These are phyloP conservation scores for Tylopilus intermedius DNA, from an alignment of 768 basidiomycete genomes.

Conservation along the genomic window DNA sequence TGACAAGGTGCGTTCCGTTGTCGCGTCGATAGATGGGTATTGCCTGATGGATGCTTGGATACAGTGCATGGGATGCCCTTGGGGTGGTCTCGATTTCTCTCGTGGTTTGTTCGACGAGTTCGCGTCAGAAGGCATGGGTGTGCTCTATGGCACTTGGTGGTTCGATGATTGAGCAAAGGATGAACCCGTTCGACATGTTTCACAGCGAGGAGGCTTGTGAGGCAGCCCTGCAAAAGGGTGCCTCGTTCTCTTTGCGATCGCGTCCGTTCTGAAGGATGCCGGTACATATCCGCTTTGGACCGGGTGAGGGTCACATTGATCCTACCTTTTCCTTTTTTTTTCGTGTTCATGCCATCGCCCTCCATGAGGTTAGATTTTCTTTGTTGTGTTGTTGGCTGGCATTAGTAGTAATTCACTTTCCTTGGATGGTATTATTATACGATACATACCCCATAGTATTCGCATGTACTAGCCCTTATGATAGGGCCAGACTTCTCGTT, in stretches of 20 bases:
- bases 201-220: background rate
- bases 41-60: background rate
- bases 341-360: conserved; percentile 4
- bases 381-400: background rate
- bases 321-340: background rate
- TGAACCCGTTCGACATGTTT: background rate
- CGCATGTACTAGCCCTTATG: background rate
- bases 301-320: background rate
- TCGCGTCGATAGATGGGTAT: background rate
- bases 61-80: conserved; percentile 64
- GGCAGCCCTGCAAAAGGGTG: background rate
- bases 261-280: background rate
- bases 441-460: background rate
- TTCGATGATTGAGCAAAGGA: conserved; percentile 36
- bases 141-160: conserved; percentile 57
- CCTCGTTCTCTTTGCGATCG: background rate
- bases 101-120: conserved; percentile 61
- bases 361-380: background rate
- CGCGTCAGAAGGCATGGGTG: conserved; percentile 42
- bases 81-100: conserved; percentile 64
- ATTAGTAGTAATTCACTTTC: background rate
- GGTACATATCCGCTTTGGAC: background rate
- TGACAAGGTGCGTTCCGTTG: conserved; percentile 47
- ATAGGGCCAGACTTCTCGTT: background rate
- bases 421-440: background rate